Conservation (phyloP, 176 grass and related monocot species). For the Oryza coarctata region DNA sequence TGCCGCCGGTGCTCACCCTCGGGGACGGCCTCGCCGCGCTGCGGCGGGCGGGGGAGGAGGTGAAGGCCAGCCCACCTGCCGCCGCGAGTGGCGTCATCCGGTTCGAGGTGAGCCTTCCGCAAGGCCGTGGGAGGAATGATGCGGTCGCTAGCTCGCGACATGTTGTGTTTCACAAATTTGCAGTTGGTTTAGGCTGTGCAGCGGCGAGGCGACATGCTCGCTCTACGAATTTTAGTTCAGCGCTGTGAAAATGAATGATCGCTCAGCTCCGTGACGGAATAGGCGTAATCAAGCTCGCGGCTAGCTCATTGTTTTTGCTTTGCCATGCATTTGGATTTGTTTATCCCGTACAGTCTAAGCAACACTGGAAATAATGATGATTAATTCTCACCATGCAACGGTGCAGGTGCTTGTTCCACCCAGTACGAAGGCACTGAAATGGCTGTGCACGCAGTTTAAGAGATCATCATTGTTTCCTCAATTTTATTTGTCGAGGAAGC, state of each 20-base stretch:
- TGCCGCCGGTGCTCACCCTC: constrained; percentile 47
- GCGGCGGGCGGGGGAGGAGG: constrained; percentile 37
- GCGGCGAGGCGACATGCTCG: neutral
- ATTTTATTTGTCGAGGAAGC: constrained; percentile 63
- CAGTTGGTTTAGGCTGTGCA: neutral
- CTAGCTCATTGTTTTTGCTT: neutral
- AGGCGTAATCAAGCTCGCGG: neutral
- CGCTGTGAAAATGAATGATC: neutral
- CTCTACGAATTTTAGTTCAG: neutral
- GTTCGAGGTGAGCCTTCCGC: constrained; percentile 39
- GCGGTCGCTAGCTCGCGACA: neutral
- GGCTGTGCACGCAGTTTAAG: constrained; percentile 61
- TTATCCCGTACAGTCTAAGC: neutral
- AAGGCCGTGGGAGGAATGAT: neutral
- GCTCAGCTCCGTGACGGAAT: neutral
- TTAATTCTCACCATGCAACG: constrained; percentile 23
- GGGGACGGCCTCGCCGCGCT: constrained; percentile 39
- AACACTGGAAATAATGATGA: neutral
- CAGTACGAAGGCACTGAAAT: constrained; percentile 71
- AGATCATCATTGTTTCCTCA: constrained; percentile 69
- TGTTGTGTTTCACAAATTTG: neutral
- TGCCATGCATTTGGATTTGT: constrained; percentile 18
- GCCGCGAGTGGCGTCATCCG: constrained; percentile 45
- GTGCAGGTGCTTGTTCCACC: constrained; percentile 74
- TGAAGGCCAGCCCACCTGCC: constrained; percentile 40